These are phyloP conservation scores for Globisporangium nunn DNA, from an alignment of 352 stramenopile genomes.

Conservation along the genomic window DNA sequence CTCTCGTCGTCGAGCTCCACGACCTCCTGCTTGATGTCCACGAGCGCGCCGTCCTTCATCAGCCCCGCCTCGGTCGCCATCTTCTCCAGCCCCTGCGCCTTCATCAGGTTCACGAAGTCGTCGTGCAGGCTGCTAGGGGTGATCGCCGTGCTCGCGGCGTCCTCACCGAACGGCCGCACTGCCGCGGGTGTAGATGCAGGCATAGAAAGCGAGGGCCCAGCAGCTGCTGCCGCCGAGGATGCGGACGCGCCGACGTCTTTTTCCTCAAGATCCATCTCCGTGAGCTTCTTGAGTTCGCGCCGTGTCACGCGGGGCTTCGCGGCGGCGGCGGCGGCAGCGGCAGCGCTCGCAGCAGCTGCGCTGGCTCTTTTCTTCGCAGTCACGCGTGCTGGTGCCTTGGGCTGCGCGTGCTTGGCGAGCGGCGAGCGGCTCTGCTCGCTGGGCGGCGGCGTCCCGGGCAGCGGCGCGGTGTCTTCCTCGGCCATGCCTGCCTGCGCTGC, in stretches of 20 bases:
- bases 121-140: constrained; percentile 78
- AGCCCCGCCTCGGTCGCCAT: constrained; percentile 74
- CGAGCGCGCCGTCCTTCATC: constrained; percentile 64
- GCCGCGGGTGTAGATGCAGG: not conserved
- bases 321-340: constrained; percentile 9
- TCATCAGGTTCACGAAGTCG: constrained; percentile 86
- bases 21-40: constrained; percentile 47
- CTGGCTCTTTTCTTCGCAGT: constrained; percentile 33
- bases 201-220: not conserved
- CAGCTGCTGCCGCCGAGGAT: not conserved
- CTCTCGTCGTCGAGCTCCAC: constrained; percentile 6
- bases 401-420: constrained; percentile 21
- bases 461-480: not conserved
- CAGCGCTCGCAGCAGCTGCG: not conserved
- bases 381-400: constrained; percentile 34
- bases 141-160: constrained; percentile 22
- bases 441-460: constrained; percentile 20
- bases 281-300: constrained; percentile 74
- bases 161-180: constrained; percentile 31
- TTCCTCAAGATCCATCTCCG: constrained; percentile 69
- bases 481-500: too few relatives aligned
- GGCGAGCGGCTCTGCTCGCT: constrained; percentile 27
- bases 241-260: constrained; percentile 31
- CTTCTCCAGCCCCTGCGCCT: constrained; percentile 74
- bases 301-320: constrained; percentile 54